Base-by-base conservation (phyloP, 164 flowering plant species). In the Vitis amurensis region DNA sequence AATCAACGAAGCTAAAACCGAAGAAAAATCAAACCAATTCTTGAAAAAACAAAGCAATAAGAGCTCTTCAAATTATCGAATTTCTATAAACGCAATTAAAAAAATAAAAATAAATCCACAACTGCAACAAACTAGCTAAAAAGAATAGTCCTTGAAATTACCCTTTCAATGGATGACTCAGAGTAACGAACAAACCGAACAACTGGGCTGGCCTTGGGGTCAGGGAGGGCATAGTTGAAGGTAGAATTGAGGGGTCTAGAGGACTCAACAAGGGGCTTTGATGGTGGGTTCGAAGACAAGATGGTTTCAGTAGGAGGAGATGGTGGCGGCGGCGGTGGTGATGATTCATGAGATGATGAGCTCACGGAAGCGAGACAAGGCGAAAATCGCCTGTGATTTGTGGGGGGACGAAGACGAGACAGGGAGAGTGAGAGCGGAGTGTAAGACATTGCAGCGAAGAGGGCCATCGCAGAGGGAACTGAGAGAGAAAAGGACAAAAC, bases 101-200 rank as follows among this genome's bases (percentile, higher is more conserved):
- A 2, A 31, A 31, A 17, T 17, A 17, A 17, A 17, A 17, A 17
- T 17, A 31, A 31, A 0, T 31, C 44, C 7, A 31, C 44, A 31
- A 6, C 44, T 31, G 44, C 44, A 31, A 31, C 44, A 4, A 31
- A 31, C 44, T 31, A 31, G 44, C 44, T 31, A 31, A 31, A 31
- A 31, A 4, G 44, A 31, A 31, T 31, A 31, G 44, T 31, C 5
- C 44, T 31, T 31, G 44, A 31, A 2, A 4, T 68, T 76, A 93
- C 97, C 82, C 86, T 86, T 69, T 93, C 98, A 62, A 93, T 85
- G 52, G 77, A 53, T 3, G 90, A 80, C 64, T 91, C 98, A 0
- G 91, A 71, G 69, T 90, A 78, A 11, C 81, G 88, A 23, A 77
- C 75, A 15, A 89, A 69, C 7, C 83, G 76, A 9, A 68, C 70